These are phyloP conservation scores for Rehmannia glutinosa DNA, from an alignment of 257 asterid species.

Conservation along the genomic window DNA sequence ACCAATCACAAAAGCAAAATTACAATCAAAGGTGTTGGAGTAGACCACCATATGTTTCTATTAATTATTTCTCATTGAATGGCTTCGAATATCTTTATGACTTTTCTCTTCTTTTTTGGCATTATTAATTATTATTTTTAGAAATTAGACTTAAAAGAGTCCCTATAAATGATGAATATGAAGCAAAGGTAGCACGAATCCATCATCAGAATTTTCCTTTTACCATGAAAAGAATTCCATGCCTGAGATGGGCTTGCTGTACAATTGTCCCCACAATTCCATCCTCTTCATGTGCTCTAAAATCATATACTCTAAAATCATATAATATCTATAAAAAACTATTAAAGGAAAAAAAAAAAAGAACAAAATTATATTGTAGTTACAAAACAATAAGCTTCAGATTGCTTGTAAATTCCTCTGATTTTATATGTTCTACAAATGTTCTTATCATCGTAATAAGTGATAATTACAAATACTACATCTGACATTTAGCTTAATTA, in stretches of 20 bases:
- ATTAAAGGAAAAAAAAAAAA: no score
- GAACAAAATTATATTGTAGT: no score
- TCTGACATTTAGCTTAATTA: no score
- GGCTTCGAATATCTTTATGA: constrained; percentile 21
- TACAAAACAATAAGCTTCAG: no score
- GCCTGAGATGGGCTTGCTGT: constrained; percentile 17
- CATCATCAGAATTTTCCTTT: constrained; percentile 9
- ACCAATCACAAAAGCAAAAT: constrained; percentile 2
- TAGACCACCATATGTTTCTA: not conserved
- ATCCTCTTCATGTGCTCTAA: not conserved
- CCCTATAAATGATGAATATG: not conserved
- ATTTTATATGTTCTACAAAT: no score
- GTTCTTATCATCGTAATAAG: no score
- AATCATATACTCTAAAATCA: not conserved
- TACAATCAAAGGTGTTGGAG: not conserved
- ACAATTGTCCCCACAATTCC: constrained; percentile 7
- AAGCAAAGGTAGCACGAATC: constrained; percentile 14
- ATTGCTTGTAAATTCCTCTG: no score
- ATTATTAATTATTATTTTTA: not conserved
- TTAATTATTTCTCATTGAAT: not conserved
- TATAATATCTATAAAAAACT: not conserved
- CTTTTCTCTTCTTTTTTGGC: constrained; percentile 15
- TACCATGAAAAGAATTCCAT: constrained; percentile 11
- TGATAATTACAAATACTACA: no score
- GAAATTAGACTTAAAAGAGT: not conserved